Conservation (phyloP, 768 basidiomycete species). For the Lactarius trivialis region DNA sequence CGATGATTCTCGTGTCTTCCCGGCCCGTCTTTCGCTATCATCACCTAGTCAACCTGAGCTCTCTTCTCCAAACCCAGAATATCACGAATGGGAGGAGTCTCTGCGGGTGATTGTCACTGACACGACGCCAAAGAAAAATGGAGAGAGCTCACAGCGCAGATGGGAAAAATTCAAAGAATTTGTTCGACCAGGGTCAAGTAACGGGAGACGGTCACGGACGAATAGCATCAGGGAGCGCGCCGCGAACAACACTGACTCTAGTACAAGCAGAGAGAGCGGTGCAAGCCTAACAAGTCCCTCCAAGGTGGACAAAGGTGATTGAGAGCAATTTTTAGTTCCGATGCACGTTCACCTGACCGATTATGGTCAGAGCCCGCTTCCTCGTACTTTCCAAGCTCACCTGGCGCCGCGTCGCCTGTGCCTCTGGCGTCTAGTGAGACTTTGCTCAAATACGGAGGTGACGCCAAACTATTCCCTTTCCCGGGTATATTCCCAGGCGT, state of each 20-base stretch:
- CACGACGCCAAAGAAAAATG: conserved; percentile 46
- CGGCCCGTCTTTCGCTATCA: conserved; percentile 54
- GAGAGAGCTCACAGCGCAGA: conserved; percentile 48
- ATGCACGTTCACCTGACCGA: not conserved
- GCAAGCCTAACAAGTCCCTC: conserved; percentile 19
- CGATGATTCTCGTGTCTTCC: conserved; percentile 53
- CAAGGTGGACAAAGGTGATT: conserved; percentile 20
- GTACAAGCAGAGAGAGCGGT: conserved; percentile 26
- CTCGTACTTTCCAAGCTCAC: conserved; percentile 39
- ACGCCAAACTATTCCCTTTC: conserved; percentile 82
- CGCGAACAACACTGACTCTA: conserved; percentile 53
- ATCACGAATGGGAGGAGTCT: conserved; percentile 29
- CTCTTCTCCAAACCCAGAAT: conserved; percentile 40
- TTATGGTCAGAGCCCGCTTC: conserved; percentile 12
- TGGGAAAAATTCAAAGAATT: conserved; percentile 75
- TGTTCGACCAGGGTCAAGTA: conserved; percentile 55
- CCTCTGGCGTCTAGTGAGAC: conserved; percentile 69
- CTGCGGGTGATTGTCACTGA: conserved; percentile 25
- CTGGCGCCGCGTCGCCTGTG: conserved; percentile 66
- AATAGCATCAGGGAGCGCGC: conserved; percentile 68
- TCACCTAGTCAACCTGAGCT: conserved; percentile 55
- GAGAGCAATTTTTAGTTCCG: not conserved
- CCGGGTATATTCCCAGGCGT: conserved; percentile 90
- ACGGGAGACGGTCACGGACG: conserved; percentile 70
- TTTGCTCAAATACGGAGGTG: conserved; percentile 57